Evolutionary conservation across 2,329 filamentous ascomycete species (phyloP).

Genomic region (Scedosporium boydii): DNA sequence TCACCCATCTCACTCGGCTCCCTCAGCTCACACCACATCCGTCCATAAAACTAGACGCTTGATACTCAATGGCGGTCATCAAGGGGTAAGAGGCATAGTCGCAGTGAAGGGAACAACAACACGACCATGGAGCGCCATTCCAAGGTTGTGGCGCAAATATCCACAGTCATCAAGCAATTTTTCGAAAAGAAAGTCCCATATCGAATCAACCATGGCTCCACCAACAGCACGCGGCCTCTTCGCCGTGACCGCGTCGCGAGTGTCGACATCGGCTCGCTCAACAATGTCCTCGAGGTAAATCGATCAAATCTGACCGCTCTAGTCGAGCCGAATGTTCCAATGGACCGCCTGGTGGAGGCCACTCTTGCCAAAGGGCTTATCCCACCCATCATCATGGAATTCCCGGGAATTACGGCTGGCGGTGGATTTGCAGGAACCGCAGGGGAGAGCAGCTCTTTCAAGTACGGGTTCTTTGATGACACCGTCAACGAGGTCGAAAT

Average conservation of each 20-base stretch:
- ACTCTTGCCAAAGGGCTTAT: constrained; percentile 58
- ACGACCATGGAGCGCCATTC: constrained; percentile 41
- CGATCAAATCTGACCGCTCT: constrained; percentile 44
- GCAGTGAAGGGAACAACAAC: background rate
- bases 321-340: constrained; percentile 67
- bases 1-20: background rate
- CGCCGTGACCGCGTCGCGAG: constrained; percentile 23
- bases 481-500: constrained; percentile 57
- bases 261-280: constrained; percentile 58
- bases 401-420: constrained; percentile 65
- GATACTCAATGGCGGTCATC: no score
- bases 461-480: constrained; percentile 62
- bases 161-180: constrained; percentile 35
- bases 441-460: constrained; percentile 61
- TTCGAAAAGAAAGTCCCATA: constrained; percentile 47
- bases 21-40: background rate
- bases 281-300: constrained; percentile 56
- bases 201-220: constrained; percentile 68
- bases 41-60: background rate
- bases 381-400: constrained; percentile 67
- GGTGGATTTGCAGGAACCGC: constrained; percentile 63
- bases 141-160: constrained; percentile 36
- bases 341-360: constrained; percentile 59
- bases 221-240: constrained; percentile 60
- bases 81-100: no score